Evolutionary conservation across 352 stramenopile species (phyloP).

Genomic region (Globisporangium perplexum): DNA sequence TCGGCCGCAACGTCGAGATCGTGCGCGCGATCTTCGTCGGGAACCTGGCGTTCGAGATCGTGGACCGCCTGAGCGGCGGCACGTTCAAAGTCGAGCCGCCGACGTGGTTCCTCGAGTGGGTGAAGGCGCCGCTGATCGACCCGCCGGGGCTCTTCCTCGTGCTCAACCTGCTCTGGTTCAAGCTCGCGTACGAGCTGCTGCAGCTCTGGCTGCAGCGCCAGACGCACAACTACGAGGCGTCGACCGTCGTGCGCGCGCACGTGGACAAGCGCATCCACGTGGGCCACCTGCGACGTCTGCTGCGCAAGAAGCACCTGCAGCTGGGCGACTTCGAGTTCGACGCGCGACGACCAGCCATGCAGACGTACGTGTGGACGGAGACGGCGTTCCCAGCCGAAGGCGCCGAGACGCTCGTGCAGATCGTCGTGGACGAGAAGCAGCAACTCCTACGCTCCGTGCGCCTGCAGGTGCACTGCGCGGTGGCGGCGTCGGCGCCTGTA

Average conservation of each 20-base stretch:
- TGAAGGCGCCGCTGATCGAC: slow-evolving; percentile 64
- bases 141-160: slow-evolving; percentile 68
- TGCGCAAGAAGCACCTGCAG: slow-evolving; percentile 33
- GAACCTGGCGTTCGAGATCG: slow-evolving; percentile 91
- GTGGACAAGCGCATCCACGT: slow-evolving; percentile 61
- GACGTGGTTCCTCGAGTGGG: slow-evolving; percentile 74
- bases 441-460: slow-evolving; percentile 54
- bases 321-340: slow-evolving; percentile 38
- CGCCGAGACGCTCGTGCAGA: slow-evolving; percentile 77
- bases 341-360: slow-evolving; percentile 37
- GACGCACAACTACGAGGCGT: slow-evolving; percentile 69
- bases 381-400: slow-evolving; percentile 84
- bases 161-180: slow-evolving; percentile 70
- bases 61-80: slow-evolving; percentile 93
- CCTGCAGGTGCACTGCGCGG: slow-evolving; percentile 50
- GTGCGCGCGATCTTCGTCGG: slow-evolving; percentile 92
- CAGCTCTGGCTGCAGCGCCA: slow-evolving; percentile 30
- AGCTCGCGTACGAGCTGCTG: slow-evolving; percentile 51
- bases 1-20: slow-evolving; percentile 72
- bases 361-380: slow-evolving; percentile 78
- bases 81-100: slow-evolving; percentile 89
- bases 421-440: slow-evolving; percentile 59
- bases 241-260: slow-evolving; percentile 86
- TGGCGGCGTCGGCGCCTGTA: slow-evolving; percentile 41
- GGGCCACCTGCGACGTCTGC: slow-evolving; percentile 27